Base-by-base conservation (phyloP, 495 filamentous ascomycete species). In the Pyrenula massariospora region DNA sequence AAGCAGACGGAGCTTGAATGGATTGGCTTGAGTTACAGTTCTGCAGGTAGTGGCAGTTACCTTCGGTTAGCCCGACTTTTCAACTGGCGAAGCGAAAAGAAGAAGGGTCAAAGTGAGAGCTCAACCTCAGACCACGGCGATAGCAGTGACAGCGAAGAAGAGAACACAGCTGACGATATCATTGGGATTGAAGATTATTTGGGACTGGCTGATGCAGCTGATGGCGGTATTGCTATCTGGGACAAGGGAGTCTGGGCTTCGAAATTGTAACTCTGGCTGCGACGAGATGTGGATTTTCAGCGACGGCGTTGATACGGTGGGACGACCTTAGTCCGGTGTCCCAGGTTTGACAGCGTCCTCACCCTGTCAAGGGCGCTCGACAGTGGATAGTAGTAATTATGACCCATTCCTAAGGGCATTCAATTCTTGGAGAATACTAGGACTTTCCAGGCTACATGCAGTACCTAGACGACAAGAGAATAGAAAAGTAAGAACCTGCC, bases 181-280 rank as follows among this genome's bases (percentile, higher is more conserved):
- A 24, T 52, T 20, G 22, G 22, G 50, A 52, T 24, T 10, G 50
- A 52, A 5, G 50, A 20, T 10, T 20, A 52, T 20, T 19, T 52
- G 50, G 19, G 19, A 21, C 10, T 52, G 10, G 50, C 50, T 20
- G n/a, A 21, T 24, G 36, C 12, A n/a, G 22, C 54, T 5, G 50
- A 52, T 2, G 11, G 3, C 2, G 59, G 56, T 8, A 25, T 63
- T 20, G 58, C 55, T 48, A 63, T 63, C 58, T 63, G 62, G 62
- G 54, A 61, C 21, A 56, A 48, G 48, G 54, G 54, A 15, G 49
- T 49, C 12, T 63, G 62, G 62, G 47, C 23, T 19, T 23, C 52
- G 12, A 61, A 53, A 24, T 24, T 62, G 36, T 62, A 54, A 58
- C 31, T 8, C 5, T 42, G 5, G 5, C 31, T 42, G 15, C 31